Evolutionary conservation across 345 rosid genomes (phyloP).

Genomic region (Eucalyptus coolabah): DNA sequence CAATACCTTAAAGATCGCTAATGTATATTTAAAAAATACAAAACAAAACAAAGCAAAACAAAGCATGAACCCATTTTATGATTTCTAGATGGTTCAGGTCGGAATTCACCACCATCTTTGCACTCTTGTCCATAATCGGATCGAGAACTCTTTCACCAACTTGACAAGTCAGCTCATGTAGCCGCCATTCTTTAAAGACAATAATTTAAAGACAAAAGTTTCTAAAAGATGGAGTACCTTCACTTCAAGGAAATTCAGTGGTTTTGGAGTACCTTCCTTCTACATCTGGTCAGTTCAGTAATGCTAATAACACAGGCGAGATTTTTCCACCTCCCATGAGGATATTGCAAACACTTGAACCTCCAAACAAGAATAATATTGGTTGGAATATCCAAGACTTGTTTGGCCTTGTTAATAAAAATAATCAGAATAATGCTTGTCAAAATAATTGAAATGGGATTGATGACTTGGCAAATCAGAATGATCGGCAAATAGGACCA

Average conservation of each 20-base stretch:
- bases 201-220: neutral
- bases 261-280: neutral
- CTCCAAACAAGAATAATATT: neutral
- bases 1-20: accelerated
- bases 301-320: neutral
- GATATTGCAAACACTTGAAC: neutral
- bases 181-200: neutral
- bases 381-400: neutral
- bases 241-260: too few species aligned
- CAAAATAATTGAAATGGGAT: neutral
- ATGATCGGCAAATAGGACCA: neutral
- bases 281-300: neutral
- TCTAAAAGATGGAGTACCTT: neutral
- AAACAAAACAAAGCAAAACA: too few species aligned
- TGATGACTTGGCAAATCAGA: neutral
- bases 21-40: too few species aligned
- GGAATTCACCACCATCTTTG: neutral
- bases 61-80: neutral
- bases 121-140: neutral
- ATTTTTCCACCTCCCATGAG: neutral
- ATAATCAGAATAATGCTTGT: neutral
- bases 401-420: neutral
- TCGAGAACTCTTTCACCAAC: neutral
- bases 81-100: too few species aligned
- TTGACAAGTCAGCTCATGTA: neutral